Evolutionary conservation across 768 basidiomycete species (phyloP), one percentile per base, ranked within the genome.

Genomic region (Amanita muscaria): DNA sequence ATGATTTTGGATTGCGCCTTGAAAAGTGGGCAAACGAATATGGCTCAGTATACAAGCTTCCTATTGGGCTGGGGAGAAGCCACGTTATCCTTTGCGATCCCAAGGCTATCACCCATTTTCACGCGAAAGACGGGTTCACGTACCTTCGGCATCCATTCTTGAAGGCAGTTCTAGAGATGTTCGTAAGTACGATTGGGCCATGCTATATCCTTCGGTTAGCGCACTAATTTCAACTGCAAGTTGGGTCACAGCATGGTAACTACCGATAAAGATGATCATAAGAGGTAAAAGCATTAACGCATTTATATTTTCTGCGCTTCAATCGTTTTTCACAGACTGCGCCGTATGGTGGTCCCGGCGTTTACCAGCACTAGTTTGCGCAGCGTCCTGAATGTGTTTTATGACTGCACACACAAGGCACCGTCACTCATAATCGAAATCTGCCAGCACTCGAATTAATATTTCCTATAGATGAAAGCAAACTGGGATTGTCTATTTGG

Each of bases 311-410:
- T n/a, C n/a, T n/a, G n/a, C n/a, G n/a, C n/a, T n/a, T n/a, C n/a
- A n/a, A n/a, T n/a, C n/a, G n/a, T n/a, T n/a, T n/a, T n/a, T n/a
- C n/a, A n/a, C n/a, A 29, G 27, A 12, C 6, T 29, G 27, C 27
- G 27, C 12, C 27, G 27, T 6, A 12, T 71, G 0, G 53, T 76
- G 7, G 66, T 70, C 1, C 72, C 74, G 2, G 73, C 73, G 0
- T 78, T 78, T 54, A 74, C 68, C 53, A 74, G 69, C 49, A 64
- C 70, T 1, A 68, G 72, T 1, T 71, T 78, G 34, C 66, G 73
- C 14, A 64, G 57, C 22, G 53, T 76, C 6, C 70, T 66, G 0
- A 53, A 62, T 2, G 64, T 76, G 2, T 77, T 77, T 56, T 73
- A 66, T 43, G 74, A 77, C 47, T 68, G 72, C 0, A 64, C 66